A percentile compares a stretch with the other conserved stretches of the same genome.
These are phyloP conservation scores for Cadophora luteo-olivacea DNA, from an alignment of 2,329 filamentous ascomycete species.

Conservation along the genomic window DNA sequence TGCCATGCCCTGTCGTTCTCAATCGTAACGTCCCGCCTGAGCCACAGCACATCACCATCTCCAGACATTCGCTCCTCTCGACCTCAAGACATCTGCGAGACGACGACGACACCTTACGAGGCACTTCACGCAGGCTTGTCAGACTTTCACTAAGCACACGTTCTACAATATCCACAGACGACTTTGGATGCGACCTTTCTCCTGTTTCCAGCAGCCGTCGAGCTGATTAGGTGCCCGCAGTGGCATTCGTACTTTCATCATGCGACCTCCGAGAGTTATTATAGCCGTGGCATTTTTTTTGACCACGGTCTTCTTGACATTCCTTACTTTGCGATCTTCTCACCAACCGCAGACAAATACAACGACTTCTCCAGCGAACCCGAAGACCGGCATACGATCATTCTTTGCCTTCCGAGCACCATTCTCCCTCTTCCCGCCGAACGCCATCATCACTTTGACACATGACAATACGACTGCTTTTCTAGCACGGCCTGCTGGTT, in stretches of 20 bases:
- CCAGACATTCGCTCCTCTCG: slow-evolving; percentile 8
- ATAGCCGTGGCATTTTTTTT: slow-evolving; percentile 43
- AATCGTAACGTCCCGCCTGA: slow-evolving; percentile 11
- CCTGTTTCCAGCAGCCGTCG: slow-evolving; percentile 34
- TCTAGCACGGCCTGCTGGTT: slow-evolving; percentile 88
- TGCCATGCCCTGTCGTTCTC: background rate
- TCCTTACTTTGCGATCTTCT: slow-evolving; percentile 43
- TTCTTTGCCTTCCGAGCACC: slow-evolving; percentile 77
- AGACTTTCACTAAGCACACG: background rate
- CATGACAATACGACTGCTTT: slow-evolving; percentile 99
- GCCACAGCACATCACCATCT: slow-evolving; percentile 9
- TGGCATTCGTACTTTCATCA: slow-evolving; percentile 38
- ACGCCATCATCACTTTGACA: slow-evolving; percentile 93
- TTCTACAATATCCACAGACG: background rate
- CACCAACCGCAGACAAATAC: slow-evolving; percentile 34
- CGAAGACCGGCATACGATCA: slow-evolving; percentile 54
- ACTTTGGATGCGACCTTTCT: slow-evolving; percentile 36
- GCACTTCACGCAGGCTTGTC: background rate
- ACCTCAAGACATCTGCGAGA: slow-evolving; percentile 6
- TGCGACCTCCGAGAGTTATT: slow-evolving; percentile 45
- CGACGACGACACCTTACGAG: slow-evolving; percentile 7
- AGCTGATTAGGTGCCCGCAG: slow-evolving; percentile 40
- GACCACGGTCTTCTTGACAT: slow-evolving; percentile 41
- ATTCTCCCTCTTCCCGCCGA: slow-evolving; percentile 90
- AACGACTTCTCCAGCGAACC: slow-evolving; percentile 25